Evolutionary conservation across 345 rosid species (phyloP).

Genomic region (Dimocarpus longan): DNA sequence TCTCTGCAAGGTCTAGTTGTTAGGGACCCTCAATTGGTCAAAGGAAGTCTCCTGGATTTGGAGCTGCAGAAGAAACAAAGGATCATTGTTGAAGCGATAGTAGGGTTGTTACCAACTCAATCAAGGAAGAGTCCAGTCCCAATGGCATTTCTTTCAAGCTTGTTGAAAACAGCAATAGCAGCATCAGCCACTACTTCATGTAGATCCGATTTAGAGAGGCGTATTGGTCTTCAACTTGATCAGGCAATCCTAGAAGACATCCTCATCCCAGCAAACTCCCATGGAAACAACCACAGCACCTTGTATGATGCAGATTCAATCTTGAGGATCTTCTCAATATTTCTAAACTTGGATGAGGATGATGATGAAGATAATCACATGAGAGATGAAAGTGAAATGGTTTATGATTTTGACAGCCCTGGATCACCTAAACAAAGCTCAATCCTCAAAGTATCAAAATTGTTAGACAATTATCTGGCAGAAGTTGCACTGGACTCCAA

Average conservation of each 20-base stretch:
- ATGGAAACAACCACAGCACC: slow-evolving; percentile 51
- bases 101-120: slow-evolving; percentile 79
- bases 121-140: slow-evolving; percentile 89
- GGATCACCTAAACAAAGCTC: slow-evolving; percentile 97
- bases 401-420: slow-evolving; percentile 83
- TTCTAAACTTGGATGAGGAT: slow-evolving; percentile 85
- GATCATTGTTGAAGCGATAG: slow-evolving; percentile 73
- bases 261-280: slow-evolving; percentile 67
- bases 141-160: slow-evolving; percentile 88
- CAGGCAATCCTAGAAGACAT: slow-evolving; percentile 99
- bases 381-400: slow-evolving; percentile 81
- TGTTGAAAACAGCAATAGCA: slow-evolving; percentile 77
- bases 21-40: slow-evolving; percentile 60
- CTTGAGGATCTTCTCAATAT: slow-evolving; percentile 81
- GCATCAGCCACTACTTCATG: slow-evolving; percentile 67
- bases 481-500: slow-evolving; percentile 89
- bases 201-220: slow-evolving; percentile 79
- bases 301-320: slow-evolving; percentile 86
- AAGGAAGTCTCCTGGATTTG: slow-evolving; percentile 58
- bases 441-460: slow-evolving; percentile 87
- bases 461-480: slow-evolving; percentile 83
- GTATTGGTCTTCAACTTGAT: slow-evolving; percentile 91
- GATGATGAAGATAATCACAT: slow-evolving; percentile 64
- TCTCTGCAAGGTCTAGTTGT: slow-evolving; percentile 72
- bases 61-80: slow-evolving; percentile 81